Evolutionary conservation across 2,329 filamentous ascomycete species (phyloP).

Genomic region (Penicillium rolfsii): DNA sequence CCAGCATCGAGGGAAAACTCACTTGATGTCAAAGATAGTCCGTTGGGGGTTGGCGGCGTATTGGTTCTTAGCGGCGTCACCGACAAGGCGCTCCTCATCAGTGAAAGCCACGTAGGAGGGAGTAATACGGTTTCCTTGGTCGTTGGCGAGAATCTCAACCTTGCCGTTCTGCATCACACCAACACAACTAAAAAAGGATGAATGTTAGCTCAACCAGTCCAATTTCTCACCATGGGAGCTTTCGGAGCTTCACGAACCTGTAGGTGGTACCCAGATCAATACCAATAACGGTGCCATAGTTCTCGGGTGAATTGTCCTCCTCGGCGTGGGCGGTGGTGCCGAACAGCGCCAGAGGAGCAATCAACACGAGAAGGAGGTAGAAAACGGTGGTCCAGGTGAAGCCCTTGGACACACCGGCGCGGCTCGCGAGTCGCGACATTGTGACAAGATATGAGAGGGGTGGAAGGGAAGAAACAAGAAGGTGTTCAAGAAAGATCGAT

Average conservation of each 20-base stretch:
- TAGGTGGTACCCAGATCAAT: conserved; percentile 93
- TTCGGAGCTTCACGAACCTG: conserved; percentile 44
- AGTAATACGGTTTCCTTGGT: conserved; percentile 95
- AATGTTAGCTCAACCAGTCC: conserved; percentile 21
- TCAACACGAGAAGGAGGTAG: conserved; percentile 88
- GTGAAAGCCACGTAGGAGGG: conserved; percentile 96
- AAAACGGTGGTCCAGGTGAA: conserved; percentile 82
- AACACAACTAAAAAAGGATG: conserved; percentile 71
- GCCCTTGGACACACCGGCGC: conserved; percentile 66
- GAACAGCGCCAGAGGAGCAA: conserved; percentile 81
- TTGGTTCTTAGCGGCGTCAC: conserved; percentile 97
- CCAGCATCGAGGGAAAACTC: conserved; percentile 46
- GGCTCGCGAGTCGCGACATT: conserved; percentile 63
- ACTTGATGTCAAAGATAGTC: conserved; percentile 84
- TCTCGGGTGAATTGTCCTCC: conserved; percentile 67
- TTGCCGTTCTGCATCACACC: conserved; percentile 96
- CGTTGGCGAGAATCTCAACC: conserved; percentile 93
- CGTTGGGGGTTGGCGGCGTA: conserved; percentile 76
- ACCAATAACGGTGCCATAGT: conserved; percentile 88
- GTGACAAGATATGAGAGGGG: conserved; percentile 33
- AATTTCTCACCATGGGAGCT: not conserved
- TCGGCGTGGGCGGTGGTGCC: conserved; percentile 69
- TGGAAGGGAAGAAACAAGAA: conserved; percentile 9
- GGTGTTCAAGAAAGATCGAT: conserved; percentile 16
- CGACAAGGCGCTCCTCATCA: conserved; percentile 93